Conservation (phyloP, 768 basidiomycete species). For the Lactifluus pinguis region DNA sequence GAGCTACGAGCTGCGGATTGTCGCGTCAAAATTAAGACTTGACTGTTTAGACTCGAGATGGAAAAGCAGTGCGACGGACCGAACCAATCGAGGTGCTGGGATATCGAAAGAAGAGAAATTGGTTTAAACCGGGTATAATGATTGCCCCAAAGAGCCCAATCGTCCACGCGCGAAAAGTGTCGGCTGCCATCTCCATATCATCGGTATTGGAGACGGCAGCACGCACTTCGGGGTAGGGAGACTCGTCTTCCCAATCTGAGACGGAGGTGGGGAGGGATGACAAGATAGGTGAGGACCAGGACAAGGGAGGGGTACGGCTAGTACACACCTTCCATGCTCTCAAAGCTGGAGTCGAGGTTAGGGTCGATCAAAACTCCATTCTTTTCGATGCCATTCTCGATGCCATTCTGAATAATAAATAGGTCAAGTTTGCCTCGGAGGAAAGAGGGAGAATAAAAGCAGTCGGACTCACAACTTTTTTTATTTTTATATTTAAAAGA, state of each 20-base stretch:
- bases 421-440: background rate
- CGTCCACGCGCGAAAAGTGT: conserved; percentile 59
- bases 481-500: background rate
- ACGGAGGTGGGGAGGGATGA: background rate
- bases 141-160: conserved; percentile 67
- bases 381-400: conserved; percentile 15
- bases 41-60: background rate
- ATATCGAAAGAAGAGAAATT: conserved; percentile 54
- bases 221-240: conserved; percentile 78
- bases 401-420: background rate
- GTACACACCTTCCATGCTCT: conserved; percentile 12
- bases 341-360: conserved; percentile 15
- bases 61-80: conserved; percentile 17
- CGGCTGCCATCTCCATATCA: conserved; percentile 51
- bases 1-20: conserved; percentile 47
- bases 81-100: conserved; percentile 20
- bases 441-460: background rate
- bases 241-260: conserved; percentile 49
- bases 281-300: background rate
- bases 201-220: conserved; percentile 68
- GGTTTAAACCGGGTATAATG: conserved; percentile 56
- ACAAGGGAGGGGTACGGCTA: background rate
- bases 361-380: conserved; percentile 16
- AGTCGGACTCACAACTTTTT: conserved; percentile 14
- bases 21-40: background rate